Evolutionary conservation across 805 yeast species (phyloP), one percentile per base, ranked within the genome.

Genomic region (Wickerhamomyces subpelliculosus): DNA sequence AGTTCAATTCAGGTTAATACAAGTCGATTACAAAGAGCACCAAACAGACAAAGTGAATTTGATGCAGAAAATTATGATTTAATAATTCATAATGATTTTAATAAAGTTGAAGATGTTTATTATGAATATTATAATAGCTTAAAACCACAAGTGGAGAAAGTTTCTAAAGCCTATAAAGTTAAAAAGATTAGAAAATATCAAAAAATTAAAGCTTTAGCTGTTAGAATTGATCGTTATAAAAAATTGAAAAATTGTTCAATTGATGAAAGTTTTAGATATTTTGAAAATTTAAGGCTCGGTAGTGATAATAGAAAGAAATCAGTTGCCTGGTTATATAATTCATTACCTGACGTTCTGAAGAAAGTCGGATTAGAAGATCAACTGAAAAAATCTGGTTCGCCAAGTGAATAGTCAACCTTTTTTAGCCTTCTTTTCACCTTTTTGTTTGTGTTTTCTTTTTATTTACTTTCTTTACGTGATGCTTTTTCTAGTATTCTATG

Each of bases 271-370:
- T 54, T 61, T 32, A 45, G 45, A 4, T 51, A 54, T 38, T 61
- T 61, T 43, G 65, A 62, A 32, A 50, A 37, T 18, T 43, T 57
- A 34, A 52, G 64, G 43, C 39, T 46, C 7, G 53, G 49, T 7
- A 59, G 55, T n/a, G 57, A 56, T 28, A 48, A 49, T 35, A 43
- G 52, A 8, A 53, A 54, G 30, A 57, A 55, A 51, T 49, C 62
- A 1, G 58, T 62, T n/a, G 59, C 65, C 13, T 61, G 65, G 61
- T 40, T 62, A 32, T 62, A 62, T 39, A 62, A 61, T 40, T 58
- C 62, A 9, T 32, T 61, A 6, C 59, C 58, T 12, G 58, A 56
- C 31, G 47, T 57, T 10, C 34, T 57, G 44, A 53, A 48, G 30
- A 59, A 52, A 30, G 38, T 51, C 25, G 55, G 55, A 3, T 36